Evolutionary conservation across 345 rosid species (phyloP), one percentile per base, ranked within the genome.

Genomic region (Lagerstroemia speciosa): DNA sequence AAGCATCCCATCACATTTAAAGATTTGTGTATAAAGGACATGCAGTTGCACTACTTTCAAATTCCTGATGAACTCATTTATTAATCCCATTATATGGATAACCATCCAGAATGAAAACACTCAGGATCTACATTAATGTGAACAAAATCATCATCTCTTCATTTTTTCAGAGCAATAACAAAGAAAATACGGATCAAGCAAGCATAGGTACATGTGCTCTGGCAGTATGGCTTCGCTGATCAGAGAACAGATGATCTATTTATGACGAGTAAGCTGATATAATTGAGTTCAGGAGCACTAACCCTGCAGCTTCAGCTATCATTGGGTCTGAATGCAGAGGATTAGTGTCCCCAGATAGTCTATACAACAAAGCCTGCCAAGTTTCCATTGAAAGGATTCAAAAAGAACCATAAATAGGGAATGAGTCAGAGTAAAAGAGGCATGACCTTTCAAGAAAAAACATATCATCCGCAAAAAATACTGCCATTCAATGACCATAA

Each of bases 281-380:
- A 55, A 5, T 37, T 41, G 57, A 64, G 33, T 69, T 74, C 41
- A 43, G 66, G 1, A 58, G 33, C 33, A 85, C 96, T 66, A 64
- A 93, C 96, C 96, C 99, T 45, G 96, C 96, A 71, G 69, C 77
- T 78, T 76, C 76, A n/a, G 96, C 96, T 68, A 91, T 1, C 75
- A 62, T 60, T 62, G 96, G 96, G 83, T 94, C 99, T 32, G 99
- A 88, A 81, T 89, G 99, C 72, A 94, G 77, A 76, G 96, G 99
- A 79, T 94, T 91, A 66, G 89, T 89, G 73, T 94, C 99, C 75
- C 99, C 99, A 52, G 97, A 91, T 70, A 91, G 75, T 84, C 97
- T 83, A 71, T 94, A 94, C 68, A 94, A 77, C 76, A 94, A 81
- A 55, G 99, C 99, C 99, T 94, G 85, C 83, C 68, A 65, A 74